Conservation (phyloP, 2,329 filamentous ascomycete genomes). For the Xylaria sp. region DNA sequence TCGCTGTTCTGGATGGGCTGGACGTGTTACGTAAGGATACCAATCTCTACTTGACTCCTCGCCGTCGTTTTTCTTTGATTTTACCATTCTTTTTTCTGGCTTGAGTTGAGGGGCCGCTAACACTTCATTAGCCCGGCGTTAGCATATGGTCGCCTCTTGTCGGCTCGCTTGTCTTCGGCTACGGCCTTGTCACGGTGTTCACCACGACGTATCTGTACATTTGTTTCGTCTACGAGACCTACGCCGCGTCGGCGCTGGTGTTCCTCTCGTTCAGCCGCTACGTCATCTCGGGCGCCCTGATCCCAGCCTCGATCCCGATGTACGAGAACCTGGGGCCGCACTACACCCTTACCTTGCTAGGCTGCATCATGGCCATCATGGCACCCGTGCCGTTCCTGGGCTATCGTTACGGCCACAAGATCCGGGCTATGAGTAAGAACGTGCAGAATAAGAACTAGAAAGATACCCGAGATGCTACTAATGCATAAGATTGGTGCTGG, state of each 20-base stretch:
- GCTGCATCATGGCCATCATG: constrained; percentile 41
- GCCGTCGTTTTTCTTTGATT: too few species aligned
- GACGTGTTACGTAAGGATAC: constrained; percentile 39
- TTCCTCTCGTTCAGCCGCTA: constrained; percentile 47
- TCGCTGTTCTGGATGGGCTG: constrained; percentile 51
- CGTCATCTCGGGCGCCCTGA: constrained; percentile 41
- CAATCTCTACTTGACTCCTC: too few species aligned
- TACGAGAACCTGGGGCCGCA: constrained; percentile 43
- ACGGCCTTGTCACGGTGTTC: constrained; percentile 46
- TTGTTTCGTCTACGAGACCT: constrained; percentile 45
- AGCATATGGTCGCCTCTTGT: constrained; percentile 45
- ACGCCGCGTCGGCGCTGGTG: constrained; percentile 46
- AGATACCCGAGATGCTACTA: neutral
- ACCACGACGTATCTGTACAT: constrained; percentile 52
- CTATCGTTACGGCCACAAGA: constrained; percentile 41
- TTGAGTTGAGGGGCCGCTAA: constrained; percentile 3
- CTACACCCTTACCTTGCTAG: constrained; percentile 45
- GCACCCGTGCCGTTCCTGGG: constrained; percentile 49
- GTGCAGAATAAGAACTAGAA: constrained; percentile 17
- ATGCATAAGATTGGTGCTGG: neutral
- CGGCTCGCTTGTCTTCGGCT: constrained; percentile 44
- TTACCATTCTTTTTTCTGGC: neutral
- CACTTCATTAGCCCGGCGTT: constrained; percentile 17
- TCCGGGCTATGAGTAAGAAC: constrained; percentile 38
- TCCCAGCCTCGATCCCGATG: constrained; percentile 34